These are phyloP conservation scores for Aulographum hederae DNA, from an alignment of 2,329 filamentous ascomycete species.

Conservation along the genomic window DNA sequence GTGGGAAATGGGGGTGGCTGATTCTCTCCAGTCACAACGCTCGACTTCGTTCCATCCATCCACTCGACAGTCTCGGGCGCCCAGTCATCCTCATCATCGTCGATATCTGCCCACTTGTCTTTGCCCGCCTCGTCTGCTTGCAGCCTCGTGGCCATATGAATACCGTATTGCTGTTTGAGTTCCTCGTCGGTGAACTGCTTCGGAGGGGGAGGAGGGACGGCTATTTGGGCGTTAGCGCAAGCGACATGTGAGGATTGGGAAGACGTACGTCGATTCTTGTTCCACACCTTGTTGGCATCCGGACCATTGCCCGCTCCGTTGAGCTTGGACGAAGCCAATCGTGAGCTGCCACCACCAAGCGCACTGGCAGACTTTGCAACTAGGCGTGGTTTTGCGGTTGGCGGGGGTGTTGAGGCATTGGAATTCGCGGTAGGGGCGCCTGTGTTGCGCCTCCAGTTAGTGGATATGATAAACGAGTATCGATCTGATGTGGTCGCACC, in stretches of 20 bases:
- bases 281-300: slow-evolving; percentile 65
- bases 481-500: too few species aligned
- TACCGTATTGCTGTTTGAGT: slow-evolving; percentile 65
- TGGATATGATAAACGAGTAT: too few species aligned
- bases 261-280: slow-evolving; percentile 67
- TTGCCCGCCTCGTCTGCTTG: slow-evolving; percentile 55
- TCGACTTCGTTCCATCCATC: slow-evolving; percentile 76
- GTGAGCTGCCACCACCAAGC: slow-evolving; percentile 34
- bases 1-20: background rate
- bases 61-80: slow-evolving; percentile 70
- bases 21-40: slow-evolving; percentile 25
- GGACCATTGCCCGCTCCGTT: slow-evolving; percentile 43
- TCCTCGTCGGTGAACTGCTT: slow-evolving; percentile 79
- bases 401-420: too few species aligned
- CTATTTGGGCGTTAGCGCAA: slow-evolving; percentile 15
- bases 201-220: slow-evolving; percentile 47
- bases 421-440: slow-evolving; percentile 29
- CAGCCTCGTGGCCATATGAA: slow-evolving; percentile 64
- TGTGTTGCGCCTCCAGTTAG: slow-evolving; percentile 8
- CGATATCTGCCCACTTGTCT: slow-evolving; percentile 80
- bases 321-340: slow-evolving; percentile 33
- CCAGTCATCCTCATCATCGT: slow-evolving; percentile 79
- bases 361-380: slow-evolving; percentile 56
- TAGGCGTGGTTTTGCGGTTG: slow-evolving; percentile 46
- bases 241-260: background rate